A percentile compares a stretch with the other conserved stretches of the same genome.
These are phyloP conservation scores for Suhomyces ambrosiae DNA, from an alignment of 1,139 yeast genomes.

Conservation along the genomic window DNA sequence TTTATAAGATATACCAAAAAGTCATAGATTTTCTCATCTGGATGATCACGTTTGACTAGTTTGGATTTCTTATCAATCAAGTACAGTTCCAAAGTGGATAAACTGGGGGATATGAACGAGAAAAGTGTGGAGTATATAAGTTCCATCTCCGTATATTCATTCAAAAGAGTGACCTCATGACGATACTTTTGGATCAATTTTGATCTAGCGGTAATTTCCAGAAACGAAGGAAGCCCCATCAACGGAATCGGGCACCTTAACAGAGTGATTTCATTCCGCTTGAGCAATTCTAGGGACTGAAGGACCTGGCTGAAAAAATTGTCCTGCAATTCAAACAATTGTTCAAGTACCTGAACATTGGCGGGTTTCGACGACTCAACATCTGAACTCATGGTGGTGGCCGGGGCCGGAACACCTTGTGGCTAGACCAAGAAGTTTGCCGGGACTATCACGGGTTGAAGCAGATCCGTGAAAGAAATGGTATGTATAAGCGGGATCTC, in stretches of 20 bases:
- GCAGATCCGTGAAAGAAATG: constrained; percentile 7
- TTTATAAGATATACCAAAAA: constrained; percentile 9
- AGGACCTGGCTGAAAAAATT: constrained; percentile 14
- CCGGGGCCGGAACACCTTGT: neutral
- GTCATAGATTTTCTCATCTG: neutral
- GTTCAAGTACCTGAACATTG: constrained; percentile 14
- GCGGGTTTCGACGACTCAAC: constrained; percentile 1
- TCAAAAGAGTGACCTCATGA: constrained; percentile 9
- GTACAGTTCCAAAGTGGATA: constrained; percentile 2
- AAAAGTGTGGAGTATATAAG: constrained; percentile 14
- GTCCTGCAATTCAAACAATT: constrained; percentile 13
- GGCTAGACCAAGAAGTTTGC: too few species aligned
- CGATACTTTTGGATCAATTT: constrained; percentile 16
- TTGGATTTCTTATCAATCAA: neutral
- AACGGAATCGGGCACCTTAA: constrained; percentile 9
- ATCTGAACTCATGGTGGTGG: neutral
- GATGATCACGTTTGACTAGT: neutral
- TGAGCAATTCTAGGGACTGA: constrained; percentile 12
- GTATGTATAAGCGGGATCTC: constrained; percentile 15
- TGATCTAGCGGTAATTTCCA: constrained; percentile 12
- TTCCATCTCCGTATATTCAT: constrained; percentile 11
- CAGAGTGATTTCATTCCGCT: constrained; percentile 9
- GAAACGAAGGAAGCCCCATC: constrained; percentile 9
- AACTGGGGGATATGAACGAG: constrained; percentile 12
- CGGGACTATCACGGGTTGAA: too few species aligned